These are phyloP conservation scores for Yamadazyma atmosphaerica DNA, from an alignment of 1,139 yeast species.

Conservation along the genomic window DNA sequence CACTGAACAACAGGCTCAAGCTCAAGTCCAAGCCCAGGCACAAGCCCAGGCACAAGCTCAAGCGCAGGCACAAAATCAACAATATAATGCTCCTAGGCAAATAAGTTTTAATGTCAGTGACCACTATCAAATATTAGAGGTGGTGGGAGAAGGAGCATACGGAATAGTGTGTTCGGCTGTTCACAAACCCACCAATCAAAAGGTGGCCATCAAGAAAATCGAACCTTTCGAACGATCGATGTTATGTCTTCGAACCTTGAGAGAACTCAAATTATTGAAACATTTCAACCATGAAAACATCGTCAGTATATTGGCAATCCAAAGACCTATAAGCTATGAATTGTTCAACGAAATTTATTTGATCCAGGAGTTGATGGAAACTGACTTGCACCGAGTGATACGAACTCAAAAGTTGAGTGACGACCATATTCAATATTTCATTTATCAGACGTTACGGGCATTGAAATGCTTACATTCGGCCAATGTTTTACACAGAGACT, in stretches of 20 bases:
- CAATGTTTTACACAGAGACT: constrained; percentile 87
- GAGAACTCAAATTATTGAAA: constrained; percentile 84
- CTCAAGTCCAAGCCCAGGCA: constrained; percentile 7
- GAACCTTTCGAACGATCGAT: constrained; percentile 91
- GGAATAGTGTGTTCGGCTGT: constrained; percentile 94
- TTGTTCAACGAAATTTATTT: constrained; percentile 84
- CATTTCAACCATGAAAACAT: constrained; percentile 92
- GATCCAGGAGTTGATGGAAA: constrained; percentile 94
- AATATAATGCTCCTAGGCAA: constrained; percentile 32
- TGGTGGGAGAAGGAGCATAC: constrained; percentile 98
- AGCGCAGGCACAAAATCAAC: constrained; percentile 7
- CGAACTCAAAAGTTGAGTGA: constrained; percentile 82
- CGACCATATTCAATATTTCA: constrained; percentile 91
- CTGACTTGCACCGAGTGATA: constrained; percentile 89
- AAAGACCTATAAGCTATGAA: constrained; percentile 77
- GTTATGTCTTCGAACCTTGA: constrained; percentile 85
- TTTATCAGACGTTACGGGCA: constrained; percentile 88
- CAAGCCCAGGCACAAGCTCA: constrained; percentile 8
- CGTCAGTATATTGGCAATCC: constrained; percentile 86
- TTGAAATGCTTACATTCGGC: constrained; percentile 89
- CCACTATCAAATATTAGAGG: constrained; percentile 79
- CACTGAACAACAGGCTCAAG: constrained; percentile 7
- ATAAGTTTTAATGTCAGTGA: constrained; percentile 85
- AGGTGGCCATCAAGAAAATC: constrained; percentile 93
- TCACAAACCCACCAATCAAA: constrained; percentile 83